Conservation (phyloP, 345 rosid genomes). For the Hibiscus trionum region DNA sequence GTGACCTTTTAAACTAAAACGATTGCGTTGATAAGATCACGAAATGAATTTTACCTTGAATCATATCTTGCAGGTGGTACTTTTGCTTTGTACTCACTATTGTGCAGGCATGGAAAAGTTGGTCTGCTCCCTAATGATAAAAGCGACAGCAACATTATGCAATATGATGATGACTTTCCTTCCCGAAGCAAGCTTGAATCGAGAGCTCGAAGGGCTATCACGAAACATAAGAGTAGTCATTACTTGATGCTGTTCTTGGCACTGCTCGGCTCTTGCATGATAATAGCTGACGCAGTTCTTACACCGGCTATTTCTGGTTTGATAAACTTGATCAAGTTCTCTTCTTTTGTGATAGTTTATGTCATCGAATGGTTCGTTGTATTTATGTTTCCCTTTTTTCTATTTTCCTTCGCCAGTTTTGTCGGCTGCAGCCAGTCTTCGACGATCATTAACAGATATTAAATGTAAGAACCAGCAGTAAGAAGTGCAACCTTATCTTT, state of each 20-base stretch:
- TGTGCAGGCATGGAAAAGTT: conserved; percentile 51
- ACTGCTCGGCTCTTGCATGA: conserved; percentile 53
- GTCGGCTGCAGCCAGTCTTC: conserved; percentile 46
- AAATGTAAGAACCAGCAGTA: conserved; percentile 33
- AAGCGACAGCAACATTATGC: conserved; percentile 18
- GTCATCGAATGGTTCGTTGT: not conserved
- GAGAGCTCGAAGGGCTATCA: conserved; percentile 35
- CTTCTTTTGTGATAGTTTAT: not conserved
- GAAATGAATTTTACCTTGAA: not conserved
- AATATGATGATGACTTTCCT: conserved; percentile 21
- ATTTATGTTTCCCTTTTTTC: not conserved
- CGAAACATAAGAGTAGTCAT: conserved; percentile 37
- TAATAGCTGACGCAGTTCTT: conserved; percentile 48
- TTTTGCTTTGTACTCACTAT: conserved; percentile 52
- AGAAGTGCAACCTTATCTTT: not conserved
- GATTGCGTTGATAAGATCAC: not conserved
- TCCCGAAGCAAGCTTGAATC: conserved; percentile 24
- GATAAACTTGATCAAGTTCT: conserved; percentile 3
- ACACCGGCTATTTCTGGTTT: conserved; percentile 62
- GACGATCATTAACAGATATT: conserved; percentile 29
- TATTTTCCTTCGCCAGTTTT: conserved; percentile 30
- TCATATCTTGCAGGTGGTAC: conserved; percentile 46
- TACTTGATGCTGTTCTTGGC: conserved; percentile 45
- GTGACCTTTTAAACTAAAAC: not conserved
- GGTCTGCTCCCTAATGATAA: conserved; percentile 43